Evolutionary conservation across 768 basidiomycete species (phyloP).

Genomic region (Phylloporus sp.): DNA sequence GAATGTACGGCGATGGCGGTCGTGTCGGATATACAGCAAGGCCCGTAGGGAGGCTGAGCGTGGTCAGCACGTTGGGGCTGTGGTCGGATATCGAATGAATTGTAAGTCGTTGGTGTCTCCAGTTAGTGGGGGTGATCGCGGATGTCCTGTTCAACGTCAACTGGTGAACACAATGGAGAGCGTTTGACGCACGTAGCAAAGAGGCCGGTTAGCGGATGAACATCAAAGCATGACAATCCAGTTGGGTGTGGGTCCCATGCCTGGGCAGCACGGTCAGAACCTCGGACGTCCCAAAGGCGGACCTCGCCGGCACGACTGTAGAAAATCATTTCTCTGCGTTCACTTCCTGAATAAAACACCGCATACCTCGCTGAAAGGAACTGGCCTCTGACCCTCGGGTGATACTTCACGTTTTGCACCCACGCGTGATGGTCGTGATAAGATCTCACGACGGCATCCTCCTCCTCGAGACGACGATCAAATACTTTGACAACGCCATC

Average conservation of each 20-base stretch:
- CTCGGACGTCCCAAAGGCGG: slow-evolving; percentile 86
- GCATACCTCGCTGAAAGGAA: slow-evolving; percentile 83
- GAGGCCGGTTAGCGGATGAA: slow-evolving; percentile 76
- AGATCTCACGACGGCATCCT: slow-evolving; percentile 74
- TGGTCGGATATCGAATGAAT: slow-evolving; percentile 51
- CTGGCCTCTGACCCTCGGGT: slow-evolving; percentile 61
- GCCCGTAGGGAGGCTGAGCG: slow-evolving; percentile 49
- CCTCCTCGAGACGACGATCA: slow-evolving; percentile 82
- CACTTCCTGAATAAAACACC: background rate
- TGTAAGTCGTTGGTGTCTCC: slow-evolving; percentile 59
- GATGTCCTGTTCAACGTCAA: slow-evolving; percentile 43
- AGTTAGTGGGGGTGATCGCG: slow-evolving; percentile 52
- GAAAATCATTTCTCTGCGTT: background rate
- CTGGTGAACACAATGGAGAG: background rate
- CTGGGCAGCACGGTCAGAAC: slow-evolving; percentile 50
- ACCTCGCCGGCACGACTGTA: slow-evolving; percentile 82
- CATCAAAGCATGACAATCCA: slow-evolving; percentile 81
- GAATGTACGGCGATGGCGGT: slow-evolving; percentile 54
- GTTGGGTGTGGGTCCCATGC: slow-evolving; percentile 61
- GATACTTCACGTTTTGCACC: slow-evolving; percentile 88
- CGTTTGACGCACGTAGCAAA: slow-evolving; percentile 69
- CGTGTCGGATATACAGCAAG: slow-evolving; percentile 53
- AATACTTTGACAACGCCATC: slow-evolving; percentile 88
- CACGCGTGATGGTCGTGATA: slow-evolving; percentile 79
- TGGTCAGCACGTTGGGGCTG: slow-evolving; percentile 32